These are phyloP conservation scores for Trypethelium eluteriae DNA, from an alignment of 495 filamentous ascomycete species.

Conservation along the genomic window DNA sequence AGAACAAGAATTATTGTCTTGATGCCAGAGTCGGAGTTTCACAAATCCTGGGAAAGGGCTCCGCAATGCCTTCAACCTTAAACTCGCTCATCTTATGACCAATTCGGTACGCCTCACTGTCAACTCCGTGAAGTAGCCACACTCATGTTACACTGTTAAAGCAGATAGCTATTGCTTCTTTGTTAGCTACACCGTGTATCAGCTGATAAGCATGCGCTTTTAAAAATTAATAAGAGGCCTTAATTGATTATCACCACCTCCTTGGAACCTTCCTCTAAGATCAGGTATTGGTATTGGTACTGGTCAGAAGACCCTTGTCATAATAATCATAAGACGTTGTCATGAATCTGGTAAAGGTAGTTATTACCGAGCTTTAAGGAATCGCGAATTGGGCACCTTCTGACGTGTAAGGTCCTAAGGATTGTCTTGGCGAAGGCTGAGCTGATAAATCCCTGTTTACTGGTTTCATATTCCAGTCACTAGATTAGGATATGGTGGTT, in stretches of 20 bases:
- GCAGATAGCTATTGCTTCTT: not conserved
- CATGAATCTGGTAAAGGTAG: not conserved
- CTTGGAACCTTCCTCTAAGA: not conserved
- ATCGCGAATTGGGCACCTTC: not conserved
- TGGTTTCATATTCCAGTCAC: not conserved
- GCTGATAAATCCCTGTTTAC: constrained; percentile 1
- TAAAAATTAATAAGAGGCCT: not conserved
- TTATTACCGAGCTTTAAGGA: not conserved
- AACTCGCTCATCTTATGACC: not conserved
- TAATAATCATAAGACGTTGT: not conserved
- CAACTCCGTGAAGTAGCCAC: too few species aligned
- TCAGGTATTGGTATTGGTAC: not conserved
- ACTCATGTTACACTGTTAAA: not conserved
- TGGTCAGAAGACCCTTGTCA: constrained; percentile 1
- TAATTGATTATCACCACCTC: not conserved
- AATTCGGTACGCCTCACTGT: too few species aligned
- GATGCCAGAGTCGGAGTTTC: not conserved
- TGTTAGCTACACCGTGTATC: not conserved
- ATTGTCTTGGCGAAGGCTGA: not conserved
- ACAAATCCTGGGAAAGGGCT: not conserved
- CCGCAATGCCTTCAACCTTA: too few species aligned
- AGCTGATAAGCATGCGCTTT: not conserved
- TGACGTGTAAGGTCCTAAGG: not conserved
- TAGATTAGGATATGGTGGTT: not conserved
- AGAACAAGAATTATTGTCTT: not conserved